Base-by-base conservation (phyloP, 495 filamentous ascomycete species). In the Penicillium maclennaniae region DNA sequence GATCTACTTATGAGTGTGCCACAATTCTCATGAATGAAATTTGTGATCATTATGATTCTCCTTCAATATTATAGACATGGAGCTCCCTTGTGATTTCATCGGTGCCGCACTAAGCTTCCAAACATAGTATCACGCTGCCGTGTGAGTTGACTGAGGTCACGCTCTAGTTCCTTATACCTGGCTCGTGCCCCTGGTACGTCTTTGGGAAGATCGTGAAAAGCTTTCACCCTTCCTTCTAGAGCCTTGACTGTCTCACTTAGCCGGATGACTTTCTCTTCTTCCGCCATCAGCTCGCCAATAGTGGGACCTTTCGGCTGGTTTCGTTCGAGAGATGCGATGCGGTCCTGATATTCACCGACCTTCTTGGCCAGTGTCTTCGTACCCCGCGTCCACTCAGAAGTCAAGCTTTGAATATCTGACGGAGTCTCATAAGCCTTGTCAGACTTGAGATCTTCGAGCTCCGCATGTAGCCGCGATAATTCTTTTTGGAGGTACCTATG, bases 201-300 rank as follows among this genome's bases (percentile, higher is more conserved):
- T 14, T 80, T 81, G 12, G 90, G 87, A 52, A 96, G 63, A 7
- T 86, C 83, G 53, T 83, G 78, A 57, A 87, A 92, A 4, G 69
- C 73, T 20, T 72, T 69, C 36, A 87, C 79, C 0, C 67, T 74
- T 7, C 70, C 65, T 55, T 88, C 84, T 20, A 85, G 70, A 0
- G 54, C 61, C 25, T 77, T 68, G 7, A 85, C 71, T 17, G 44
- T 66, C 43, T 69, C 66, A 34, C 51, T 59, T 45, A 67, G 47
- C 21, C 46, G 66, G 45, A 62, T 57, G 25, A 71, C 58, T 17
- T 68, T 65, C n/a, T 68, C 65, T 51, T 82, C 77, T 51, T 78
- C 68, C 23, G 68, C 69, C 12, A 76, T 66, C 4, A 88, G 58
- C 7, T 80, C 73, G 6, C 80, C 72, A 19, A 83, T 72, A 12